Base-by-base conservation (phyloP, 2,329 filamentous ascomycete species). In the Thelonectria discophora region DNA sequence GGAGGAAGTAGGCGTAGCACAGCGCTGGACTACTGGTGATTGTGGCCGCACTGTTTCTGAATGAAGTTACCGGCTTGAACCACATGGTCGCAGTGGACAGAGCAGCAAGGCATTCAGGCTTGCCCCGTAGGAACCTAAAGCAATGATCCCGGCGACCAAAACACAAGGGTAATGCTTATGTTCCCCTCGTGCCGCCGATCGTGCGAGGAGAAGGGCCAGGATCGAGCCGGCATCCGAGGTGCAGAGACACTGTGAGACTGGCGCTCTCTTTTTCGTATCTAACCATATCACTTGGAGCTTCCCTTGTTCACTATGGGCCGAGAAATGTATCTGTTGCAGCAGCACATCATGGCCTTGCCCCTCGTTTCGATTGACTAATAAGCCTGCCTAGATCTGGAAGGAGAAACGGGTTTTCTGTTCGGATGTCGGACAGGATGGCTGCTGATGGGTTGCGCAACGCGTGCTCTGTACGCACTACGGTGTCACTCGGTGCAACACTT, bases 201-300 rank as follows among this genome's bases (percentile, higher is more conserved):
- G 59, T 62, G 64, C 58, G 64, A 61, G 61, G 61, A 34, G 46
- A 17, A 13, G 9, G 42, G 3, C 42, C 24, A 20, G n/a, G 18
- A 6, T 42, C 39, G 18, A 37, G 15, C 34, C 34, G 34, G 34
- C 34, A 37, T 37, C 34, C 15, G 12, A 37, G 34, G 15, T 15
- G 11, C 34, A 34, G 7, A 34, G 32, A 5, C 32, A 4, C 3
- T 5, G 32, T 45, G 20, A 45, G 24, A 45, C 18, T 13, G n/a
- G 17, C n/a, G 9, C 39, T 42, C 39, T 17, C 17, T 42, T 42
- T 42, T 42, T 42, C 39, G 39, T 42, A 42, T 42, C 2, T 18
- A 7, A 42, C n/a, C 39, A n/a, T 42, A 42, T 17, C 6, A 8
- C 42, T 32, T 6, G 34, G 11, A 37, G 21, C 7, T n/a, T 49